These are phyloP conservation scores for Trebouxiophyceae sp. DNA, from an alignment of 163 green algal species.

Conservation along the genomic window DNA sequence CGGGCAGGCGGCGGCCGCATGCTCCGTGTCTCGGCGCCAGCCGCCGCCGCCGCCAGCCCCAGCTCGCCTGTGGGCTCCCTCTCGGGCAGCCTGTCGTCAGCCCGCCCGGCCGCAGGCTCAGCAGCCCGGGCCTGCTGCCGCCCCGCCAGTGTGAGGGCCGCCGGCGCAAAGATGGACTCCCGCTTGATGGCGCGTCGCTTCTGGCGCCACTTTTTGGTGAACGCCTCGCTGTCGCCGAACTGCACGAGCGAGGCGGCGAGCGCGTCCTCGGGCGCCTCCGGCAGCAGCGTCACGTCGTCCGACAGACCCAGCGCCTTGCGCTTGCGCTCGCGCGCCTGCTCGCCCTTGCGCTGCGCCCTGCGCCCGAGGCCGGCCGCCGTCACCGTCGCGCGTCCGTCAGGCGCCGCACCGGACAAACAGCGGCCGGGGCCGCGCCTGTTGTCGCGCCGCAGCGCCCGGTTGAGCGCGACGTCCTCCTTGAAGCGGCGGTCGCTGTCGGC, in stretches of 20 bases:
- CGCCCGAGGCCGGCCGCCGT: neutral
- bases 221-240: constrained; percentile 26
- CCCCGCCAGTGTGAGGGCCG: neutral
- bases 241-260: constrained; percentile 27
- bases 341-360: constrained; percentile 29
- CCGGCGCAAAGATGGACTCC: constrained; percentile 7
- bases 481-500: constrained; percentile 35
- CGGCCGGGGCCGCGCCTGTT: constrained; percentile 19
- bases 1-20: too few relatives aligned
- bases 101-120: too few relatives aligned
- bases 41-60: too few relatives aligned
- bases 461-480: constrained; percentile 53
- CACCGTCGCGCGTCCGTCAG: neutral
- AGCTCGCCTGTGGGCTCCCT: too few relatives aligned
- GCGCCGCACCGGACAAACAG: neutral
- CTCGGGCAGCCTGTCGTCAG: too few relatives aligned
- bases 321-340: constrained; percentile 24
- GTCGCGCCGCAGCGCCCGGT: constrained; percentile 48
- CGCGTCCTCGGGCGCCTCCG: constrained; percentile 33
- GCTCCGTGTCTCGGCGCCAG: too few relatives aligned
- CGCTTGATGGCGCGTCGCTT: neutral
- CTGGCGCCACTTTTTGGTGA: neutral
- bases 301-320: constrained; percentile 51
- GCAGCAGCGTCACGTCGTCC: constrained; percentile 45
- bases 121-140: neutral